Conservation (phyloP, 192 early-diverging fungal species). For the Entomortierella parvispora region DNA sequence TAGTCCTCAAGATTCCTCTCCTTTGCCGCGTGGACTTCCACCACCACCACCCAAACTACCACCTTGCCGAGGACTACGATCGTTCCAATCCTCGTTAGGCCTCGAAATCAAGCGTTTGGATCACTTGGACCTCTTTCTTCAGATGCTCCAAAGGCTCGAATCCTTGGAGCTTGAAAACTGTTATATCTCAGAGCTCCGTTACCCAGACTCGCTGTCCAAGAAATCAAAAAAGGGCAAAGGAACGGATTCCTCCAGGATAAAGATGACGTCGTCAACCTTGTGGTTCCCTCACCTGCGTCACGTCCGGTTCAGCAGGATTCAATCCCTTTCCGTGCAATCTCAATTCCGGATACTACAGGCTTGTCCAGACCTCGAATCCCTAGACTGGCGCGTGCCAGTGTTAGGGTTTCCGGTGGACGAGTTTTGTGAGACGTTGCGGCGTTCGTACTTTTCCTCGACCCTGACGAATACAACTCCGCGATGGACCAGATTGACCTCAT, state of each 20-base stretch:
- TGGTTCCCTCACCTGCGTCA: constrained; percentile 20
- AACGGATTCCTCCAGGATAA: too few species aligned
- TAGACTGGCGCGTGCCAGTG: constrained; percentile 31
- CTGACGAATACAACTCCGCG: too few species aligned
- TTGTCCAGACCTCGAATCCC: constrained; percentile 14
- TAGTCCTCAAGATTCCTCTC: background rate
- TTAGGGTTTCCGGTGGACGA: constrained; percentile 31
- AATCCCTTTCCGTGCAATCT: background rate
- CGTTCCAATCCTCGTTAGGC: constrained; percentile 29
- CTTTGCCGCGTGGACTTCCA: background rate
- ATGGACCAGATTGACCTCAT: constrained; percentile 8
- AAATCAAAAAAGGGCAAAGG: too few species aligned
- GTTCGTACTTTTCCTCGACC: background rate
- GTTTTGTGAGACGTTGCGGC: constrained; percentile 21
- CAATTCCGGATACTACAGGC: constrained; percentile 19
- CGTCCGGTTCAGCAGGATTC: constrained; percentile 20
- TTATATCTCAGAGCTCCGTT: constrained; percentile 10
- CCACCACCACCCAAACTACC: background rate
- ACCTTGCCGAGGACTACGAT: constrained; percentile 1
- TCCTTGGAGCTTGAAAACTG: constrained; percentile 26
- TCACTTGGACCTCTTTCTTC: constrained; percentile 21
- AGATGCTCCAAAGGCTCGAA: constrained; percentile 29
- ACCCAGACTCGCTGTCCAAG: too few species aligned
- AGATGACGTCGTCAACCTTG: too few species aligned
- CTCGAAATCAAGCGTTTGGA: constrained; percentile 14